Percentiles rank a stretch among this genome's conserved stretches.
phyloP scores from a whole-genome alignment of 2,329 filamentous ascomycete genomes.

The Sporothrix curviconia region DNA sequence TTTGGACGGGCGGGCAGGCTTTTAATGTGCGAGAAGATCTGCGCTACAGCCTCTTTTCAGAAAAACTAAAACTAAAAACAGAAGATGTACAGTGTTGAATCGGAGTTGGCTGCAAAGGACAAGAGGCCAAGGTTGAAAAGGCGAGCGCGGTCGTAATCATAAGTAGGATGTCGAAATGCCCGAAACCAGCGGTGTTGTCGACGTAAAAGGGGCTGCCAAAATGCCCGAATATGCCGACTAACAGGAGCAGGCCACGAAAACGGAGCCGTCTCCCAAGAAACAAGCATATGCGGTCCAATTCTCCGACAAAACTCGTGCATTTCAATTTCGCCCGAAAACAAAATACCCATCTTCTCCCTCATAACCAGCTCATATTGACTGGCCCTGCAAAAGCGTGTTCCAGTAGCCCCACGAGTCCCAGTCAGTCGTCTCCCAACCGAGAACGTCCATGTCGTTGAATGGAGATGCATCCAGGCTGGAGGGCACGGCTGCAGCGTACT shows the following conservation, averaged over 20 bases:
- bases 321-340: not conserved
- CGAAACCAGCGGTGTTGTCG: not conserved
- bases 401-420: slow-evolving; percentile 19
- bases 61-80: not conserved
- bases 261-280: too few species aligned
- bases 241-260: not conserved
- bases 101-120: not conserved
- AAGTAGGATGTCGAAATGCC: not conserved
- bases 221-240: not conserved
- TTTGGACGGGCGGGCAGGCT: too few species aligned
- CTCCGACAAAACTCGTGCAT: not conserved
- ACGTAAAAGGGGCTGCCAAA: not conserved
- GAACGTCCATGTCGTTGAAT: slow-evolving; percentile 9
- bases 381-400: slow-evolving; percentile 13
- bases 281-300: too few species aligned
- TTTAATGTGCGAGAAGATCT: too few species aligned
- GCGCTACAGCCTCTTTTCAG: too few species aligned
- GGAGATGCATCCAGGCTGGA: not conserved
- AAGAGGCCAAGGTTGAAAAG: not conserved
- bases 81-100: not conserved
- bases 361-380: not conserved
- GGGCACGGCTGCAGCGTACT: not conserved
- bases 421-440: slow-evolving; percentile 15
- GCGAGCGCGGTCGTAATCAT: not conserved
- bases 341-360: not conserved